phyloP scores from a whole-genome alignment of 495 filamentous ascomycete genomes.

The Neurospora sp. region DNA sequence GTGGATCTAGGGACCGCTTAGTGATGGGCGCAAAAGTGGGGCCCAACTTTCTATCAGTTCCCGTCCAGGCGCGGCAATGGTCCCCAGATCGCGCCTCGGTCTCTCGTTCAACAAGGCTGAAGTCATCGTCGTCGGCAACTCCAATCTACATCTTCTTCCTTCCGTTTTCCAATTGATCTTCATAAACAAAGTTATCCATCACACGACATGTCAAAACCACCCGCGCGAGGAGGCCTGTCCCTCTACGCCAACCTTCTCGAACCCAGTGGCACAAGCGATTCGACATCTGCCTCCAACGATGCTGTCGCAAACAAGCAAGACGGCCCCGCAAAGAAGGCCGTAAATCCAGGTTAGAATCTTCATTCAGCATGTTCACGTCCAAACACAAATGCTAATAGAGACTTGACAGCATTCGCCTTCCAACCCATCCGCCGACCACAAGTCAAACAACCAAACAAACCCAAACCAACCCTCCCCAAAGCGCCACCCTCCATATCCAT shows the following conservation, averaged over 20 bases:
- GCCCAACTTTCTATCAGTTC: background rate
- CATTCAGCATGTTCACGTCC: background rate
- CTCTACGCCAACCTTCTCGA: slow-evolving; percentile 50
- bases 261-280: slow-evolving; percentile 27
- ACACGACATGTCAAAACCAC: background rate
- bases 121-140: background rate
- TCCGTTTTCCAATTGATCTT: too few species aligned
- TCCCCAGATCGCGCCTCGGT: background rate
- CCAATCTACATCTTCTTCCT: background rate
- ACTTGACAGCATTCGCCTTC: slow-evolving; percentile 65
- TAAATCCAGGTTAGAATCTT: slow-evolving; percentile 58
- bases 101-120: background rate
- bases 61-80: background rate
- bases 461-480: slow-evolving; percentile 50
- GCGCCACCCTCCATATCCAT: slow-evolving; percentile 15
- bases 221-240: slow-evolving; percentile 33
- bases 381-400: slow-evolving; percentile 7
- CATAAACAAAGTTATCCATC: background rate
- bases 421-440: slow-evolving; percentile 70
- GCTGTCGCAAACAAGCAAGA: slow-evolving; percentile 69
- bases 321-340: slow-evolving; percentile 55
- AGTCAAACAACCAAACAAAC: slow-evolving; percentile 54
- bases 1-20: background rate
- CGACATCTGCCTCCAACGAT: slow-evolving; percentile 61
- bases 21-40: background rate